These are phyloP conservation scores for Leccinum solheimii DNA, from an alignment of 1,284 basidiomycete genomes.

Conservation along the genomic window DNA sequence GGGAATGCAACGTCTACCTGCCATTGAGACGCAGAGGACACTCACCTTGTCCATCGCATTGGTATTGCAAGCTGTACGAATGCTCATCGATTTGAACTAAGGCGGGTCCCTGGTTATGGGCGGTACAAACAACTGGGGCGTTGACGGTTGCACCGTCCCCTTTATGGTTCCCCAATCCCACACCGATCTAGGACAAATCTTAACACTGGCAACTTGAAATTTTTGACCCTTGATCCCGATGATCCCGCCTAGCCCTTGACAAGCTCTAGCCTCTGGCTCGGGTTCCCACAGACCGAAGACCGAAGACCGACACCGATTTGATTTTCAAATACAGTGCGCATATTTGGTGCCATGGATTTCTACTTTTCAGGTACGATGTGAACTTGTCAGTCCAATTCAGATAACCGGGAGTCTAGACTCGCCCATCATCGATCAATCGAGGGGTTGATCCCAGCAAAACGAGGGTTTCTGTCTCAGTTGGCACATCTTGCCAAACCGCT, in stretches of 20 bases:
- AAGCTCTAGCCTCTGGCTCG: slow-evolving; percentile 4
- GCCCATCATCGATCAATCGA: slow-evolving; percentile 15
- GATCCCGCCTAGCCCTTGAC: slow-evolving; percentile 3
- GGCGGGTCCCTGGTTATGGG: not conserved
- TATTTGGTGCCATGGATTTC: not conserved
- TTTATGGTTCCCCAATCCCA: not conserved
- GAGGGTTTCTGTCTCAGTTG: slow-evolving; percentile 9
- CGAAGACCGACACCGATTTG: not conserved
- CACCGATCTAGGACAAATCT: slow-evolving; percentile 2
- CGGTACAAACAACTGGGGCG: not conserved
- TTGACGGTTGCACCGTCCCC: not conserved
- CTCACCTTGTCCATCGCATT: not conserved
- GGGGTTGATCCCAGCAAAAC: slow-evolving; percentile 2
- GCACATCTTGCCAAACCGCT: slow-evolving; percentile 1
- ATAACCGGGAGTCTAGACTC: slow-evolving; percentile 8
- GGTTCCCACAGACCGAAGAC: not conserved
- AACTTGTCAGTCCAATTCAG: not conserved
- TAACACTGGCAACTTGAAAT: not conserved
- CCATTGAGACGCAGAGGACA: not conserved
- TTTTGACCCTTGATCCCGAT: slow-evolving; percentile 3
- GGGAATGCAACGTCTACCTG: not conserved
- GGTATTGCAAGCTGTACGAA: not conserved
- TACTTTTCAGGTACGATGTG: not conserved
- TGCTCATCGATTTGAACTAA: not conserved
- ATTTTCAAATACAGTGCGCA: slow-evolving; percentile 28